phyloP scores from a whole-genome alignment of 1,284 basidiomycete species.

The Ustilago hordei region DNA sequence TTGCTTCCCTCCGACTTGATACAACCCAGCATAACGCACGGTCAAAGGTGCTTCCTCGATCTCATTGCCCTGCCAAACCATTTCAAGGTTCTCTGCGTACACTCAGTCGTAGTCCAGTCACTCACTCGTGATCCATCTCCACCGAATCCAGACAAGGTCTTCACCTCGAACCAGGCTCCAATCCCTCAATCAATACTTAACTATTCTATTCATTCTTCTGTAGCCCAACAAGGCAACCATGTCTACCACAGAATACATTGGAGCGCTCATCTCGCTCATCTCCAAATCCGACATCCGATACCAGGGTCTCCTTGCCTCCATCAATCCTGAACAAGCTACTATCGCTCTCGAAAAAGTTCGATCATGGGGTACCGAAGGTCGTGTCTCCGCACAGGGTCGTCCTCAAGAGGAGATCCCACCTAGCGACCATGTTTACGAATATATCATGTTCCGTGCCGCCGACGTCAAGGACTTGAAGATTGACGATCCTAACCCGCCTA shows the following conservation, averaged over 20 bases:
- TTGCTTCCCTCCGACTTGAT: background rate
- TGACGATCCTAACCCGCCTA: conserved; percentile 67
- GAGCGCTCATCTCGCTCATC: conserved; percentile 79
- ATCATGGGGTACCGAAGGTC: conserved; percentile 87
- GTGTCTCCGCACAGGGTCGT: conserved; percentile 74
- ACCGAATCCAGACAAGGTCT: background rate
- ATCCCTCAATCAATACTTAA: background rate
- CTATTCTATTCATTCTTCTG: background rate
- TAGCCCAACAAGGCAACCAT: conserved; percentile 17
- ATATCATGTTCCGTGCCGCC: conserved; percentile 71
- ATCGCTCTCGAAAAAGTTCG: conserved; percentile 88
- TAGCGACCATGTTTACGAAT: conserved; percentile 72
- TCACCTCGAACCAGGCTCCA: background rate
- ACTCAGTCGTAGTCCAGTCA: background rate
- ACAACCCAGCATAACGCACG: background rate
- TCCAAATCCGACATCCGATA: conserved; percentile 91
- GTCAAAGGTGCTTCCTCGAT: background rate
- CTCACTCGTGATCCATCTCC: background rate
- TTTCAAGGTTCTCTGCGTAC: background rate
- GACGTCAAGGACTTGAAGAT: conserved; percentile 71
- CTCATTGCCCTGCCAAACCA: background rate
- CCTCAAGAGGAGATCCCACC: conserved; percentile 70
- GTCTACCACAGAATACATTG: conserved; percentile 66
- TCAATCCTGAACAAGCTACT: conserved; percentile 83
- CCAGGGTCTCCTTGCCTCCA: conserved; percentile 84